These are phyloP conservation scores for Aspergillus nomiae DNA, from an alignment of 2,329 filamentous ascomycete species.

Conservation along the genomic window DNA sequence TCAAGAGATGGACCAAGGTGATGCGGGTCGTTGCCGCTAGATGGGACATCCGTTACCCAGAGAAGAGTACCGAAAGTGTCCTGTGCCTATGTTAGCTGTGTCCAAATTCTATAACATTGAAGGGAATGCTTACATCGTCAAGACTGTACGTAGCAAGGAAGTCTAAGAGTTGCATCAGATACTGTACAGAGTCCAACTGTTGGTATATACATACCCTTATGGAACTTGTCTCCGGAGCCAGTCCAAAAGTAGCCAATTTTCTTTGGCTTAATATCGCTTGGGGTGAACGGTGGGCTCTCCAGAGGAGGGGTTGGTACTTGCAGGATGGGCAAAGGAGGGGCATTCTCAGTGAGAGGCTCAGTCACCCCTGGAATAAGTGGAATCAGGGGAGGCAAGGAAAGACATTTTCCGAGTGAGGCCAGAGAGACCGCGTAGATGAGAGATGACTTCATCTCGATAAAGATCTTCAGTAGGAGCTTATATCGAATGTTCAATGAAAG, in stretches of 20 bases:
- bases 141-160: neutral
- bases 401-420: conserved; percentile 21
- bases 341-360: conserved; percentile 54
- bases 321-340: conserved; percentile 59
- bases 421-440: conserved; percentile 14
- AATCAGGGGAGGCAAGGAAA: conserved; percentile 57
- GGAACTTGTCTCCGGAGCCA: conserved; percentile 60
- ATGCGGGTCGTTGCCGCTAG: conserved; percentile 63
- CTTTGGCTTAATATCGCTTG: conserved; percentile 62
- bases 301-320: conserved; percentile 53
- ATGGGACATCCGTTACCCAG: conserved; percentile 60
- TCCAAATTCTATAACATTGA: neutral
- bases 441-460: neutral
- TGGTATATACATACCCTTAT: conserved; percentile 43
- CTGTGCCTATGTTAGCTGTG: conserved; percentile 24
- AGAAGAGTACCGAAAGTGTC: conserved; percentile 64
- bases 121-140: neutral
- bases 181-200: neutral
- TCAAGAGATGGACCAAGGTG: conserved; percentile 59
- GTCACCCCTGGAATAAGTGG: conserved; percentile 62
- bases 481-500: neutral
- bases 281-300: conserved; percentile 52
- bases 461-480: neutral
- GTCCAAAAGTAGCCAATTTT: conserved; percentile 69
- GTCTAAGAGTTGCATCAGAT: neutral